Evolutionary conservation across 2,329 filamentous ascomycete genomes (phyloP).

Genomic region (Mycosphaerella sp.): DNA sequence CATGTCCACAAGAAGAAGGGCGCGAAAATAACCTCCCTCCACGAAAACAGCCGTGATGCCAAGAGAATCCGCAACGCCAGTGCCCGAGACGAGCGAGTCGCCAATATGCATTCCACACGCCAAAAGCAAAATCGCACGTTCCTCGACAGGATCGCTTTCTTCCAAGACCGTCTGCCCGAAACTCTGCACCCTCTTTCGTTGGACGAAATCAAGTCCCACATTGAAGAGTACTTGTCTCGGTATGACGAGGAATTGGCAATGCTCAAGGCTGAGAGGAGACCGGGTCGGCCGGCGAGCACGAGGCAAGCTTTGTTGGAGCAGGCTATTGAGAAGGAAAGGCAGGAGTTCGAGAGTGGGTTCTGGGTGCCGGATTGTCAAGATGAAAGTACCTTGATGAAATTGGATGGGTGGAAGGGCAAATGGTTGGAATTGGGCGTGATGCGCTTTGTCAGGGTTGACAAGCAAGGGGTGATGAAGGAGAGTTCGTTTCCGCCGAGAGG

Average conservation of each 20-base stretch:
- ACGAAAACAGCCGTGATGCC: conserved; percentile 84
- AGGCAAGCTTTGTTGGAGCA: conserved; percentile 72
- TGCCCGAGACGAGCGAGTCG: conserved; percentile 74
- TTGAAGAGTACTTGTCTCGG: conserved; percentile 49
- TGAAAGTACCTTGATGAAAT: conserved; percentile 55
- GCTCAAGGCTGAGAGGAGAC: conserved; percentile 62
- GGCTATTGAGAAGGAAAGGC: conserved; percentile 63
- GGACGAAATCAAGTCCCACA: conserved; percentile 50
- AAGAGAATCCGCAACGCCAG: conserved; percentile 72
- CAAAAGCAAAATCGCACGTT: conserved; percentile 66
- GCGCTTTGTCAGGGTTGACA: conserved; percentile 68
- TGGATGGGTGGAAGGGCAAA: conserved; percentile 72
- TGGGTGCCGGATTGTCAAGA: conserved; percentile 75
- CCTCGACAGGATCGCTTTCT: conserved; percentile 58
- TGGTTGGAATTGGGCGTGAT: conserved; percentile 75
- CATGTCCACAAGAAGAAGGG: conserved; percentile 90
- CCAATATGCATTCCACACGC: conserved; percentile 62
- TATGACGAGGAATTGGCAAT: conserved; percentile 64
- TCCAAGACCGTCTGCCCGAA: conserved; percentile 48
- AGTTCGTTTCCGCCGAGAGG: conserved; percentile 69
- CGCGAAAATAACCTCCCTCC: conserved; percentile 65
- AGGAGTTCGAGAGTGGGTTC: conserved; percentile 78
- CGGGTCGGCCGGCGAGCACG: conserved; percentile 71
- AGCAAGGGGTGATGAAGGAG: conserved; percentile 57
- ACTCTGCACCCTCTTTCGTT: conserved; percentile 46